Base-by-base conservation (phyloP, 202 grass and related monocot species). In the Panicum hallii region DNA sequence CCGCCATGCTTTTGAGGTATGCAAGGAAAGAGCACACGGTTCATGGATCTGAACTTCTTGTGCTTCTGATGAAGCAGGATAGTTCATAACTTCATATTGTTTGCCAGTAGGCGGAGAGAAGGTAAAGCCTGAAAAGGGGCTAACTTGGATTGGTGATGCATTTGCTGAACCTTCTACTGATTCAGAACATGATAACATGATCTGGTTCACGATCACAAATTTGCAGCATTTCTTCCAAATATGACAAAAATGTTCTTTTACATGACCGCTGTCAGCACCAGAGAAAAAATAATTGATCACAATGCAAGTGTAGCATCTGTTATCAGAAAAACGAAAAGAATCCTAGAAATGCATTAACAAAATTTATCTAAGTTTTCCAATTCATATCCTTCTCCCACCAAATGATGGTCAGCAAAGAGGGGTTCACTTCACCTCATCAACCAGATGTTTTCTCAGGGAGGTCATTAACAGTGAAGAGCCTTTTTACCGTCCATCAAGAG, bases 31-130 rank as follows among this genome's bases (percentile, higher is more conserved):
- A 49, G 26, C 69, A 30, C 69, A 47, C 9, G 22, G 46, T 48
- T 73, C 67, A 19, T 83, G 54, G 54, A 5, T 78, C 65, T 83
- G n/a, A 34, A 43, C 4, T 46, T 58, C 50, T 83, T 34, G n/a
- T 78, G 47, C 48, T 79, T 65, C 40, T 72, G 74, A 54, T 32
- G 48, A 44, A 49, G 23, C 67, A 32, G 80, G 23, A 72, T 49
- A 58, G 68, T 67, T 81, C 20, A 48, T 46, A 47, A 58, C 42
- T 67, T 81, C 28, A 48, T 46, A 47, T 42, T 84, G 23, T 48
- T 57, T 67, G 47, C 7, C 49, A n/a, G 17, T 67, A 84, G 75
- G 48, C 74, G 55, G 54, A 84, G 69, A n/a, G 46, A 84, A 79
- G 60, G 30, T 41, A 30, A 26, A 65, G 47, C 30, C 62, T 64